Evolutionary conservation across 495 filamentous ascomycete genomes (phyloP).

Genomic region (Paragyromitra xinjiangensis): DNA sequence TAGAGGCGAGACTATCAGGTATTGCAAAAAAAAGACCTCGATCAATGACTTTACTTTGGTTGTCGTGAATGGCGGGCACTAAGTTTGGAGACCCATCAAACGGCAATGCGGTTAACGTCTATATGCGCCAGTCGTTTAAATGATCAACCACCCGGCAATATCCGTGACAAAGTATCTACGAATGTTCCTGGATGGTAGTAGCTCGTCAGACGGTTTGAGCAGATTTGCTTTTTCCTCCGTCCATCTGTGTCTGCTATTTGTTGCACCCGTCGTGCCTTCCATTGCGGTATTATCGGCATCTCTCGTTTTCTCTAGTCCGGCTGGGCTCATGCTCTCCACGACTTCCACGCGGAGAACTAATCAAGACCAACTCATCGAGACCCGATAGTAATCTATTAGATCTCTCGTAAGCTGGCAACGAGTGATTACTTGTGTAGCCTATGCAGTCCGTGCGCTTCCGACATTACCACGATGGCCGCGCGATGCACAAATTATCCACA

Average conservation of each 20-base stretch:
- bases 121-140: not conserved
- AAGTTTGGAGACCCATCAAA: not conserved
- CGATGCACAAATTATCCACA: not conserved
- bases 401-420: slow-evolving; percentile 11
- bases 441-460: slow-evolving; percentile 3
- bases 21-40: not conserved
- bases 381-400: slow-evolving; percentile 19
- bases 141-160: not conserved
- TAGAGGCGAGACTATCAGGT: not conserved
- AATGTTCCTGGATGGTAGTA: not conserved
- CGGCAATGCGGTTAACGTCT: not conserved
- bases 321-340: not conserved
- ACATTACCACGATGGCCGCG: not conserved
- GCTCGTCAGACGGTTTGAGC: not conserved
- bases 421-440: slow-evolving; percentile 27
- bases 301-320: not conserved
- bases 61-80: too few relatives aligned
- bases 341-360: not conserved
- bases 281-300: slow-evolving; percentile 4
- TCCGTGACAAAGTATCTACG: not conserved
- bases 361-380: not conserved
- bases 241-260: not conserved
- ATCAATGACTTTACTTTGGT: not conserved
- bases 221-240: not conserved
- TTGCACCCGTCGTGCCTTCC: not conserved